A percentile compares a stretch with the other conserved stretches of the same genome.
phyloP scores from a whole-genome alignment of 495 filamentous ascomycete species.

The Penicillium fimorum region DNA sequence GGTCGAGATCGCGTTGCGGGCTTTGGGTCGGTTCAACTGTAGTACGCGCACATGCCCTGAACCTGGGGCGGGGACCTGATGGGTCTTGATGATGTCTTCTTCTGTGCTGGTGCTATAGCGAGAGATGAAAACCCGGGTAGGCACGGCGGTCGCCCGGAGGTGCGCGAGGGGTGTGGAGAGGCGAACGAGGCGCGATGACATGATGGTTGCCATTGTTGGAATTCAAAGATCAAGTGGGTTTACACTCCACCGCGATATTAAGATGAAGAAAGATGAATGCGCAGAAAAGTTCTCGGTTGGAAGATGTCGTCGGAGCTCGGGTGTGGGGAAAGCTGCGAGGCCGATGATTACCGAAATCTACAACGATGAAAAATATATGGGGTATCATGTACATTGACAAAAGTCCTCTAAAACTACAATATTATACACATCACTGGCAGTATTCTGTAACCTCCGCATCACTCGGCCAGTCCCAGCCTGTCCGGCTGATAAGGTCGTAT shows the following conservation, averaged over 20 bases:
- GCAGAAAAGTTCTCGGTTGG: slow-evolving; percentile 7
- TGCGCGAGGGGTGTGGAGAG: slow-evolving; percentile 22
- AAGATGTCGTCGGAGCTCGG: slow-evolving; percentile 15
- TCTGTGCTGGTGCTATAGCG: slow-evolving; percentile 38
- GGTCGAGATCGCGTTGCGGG: slow-evolving; percentile 86
- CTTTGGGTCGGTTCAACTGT: slow-evolving; percentile 76
- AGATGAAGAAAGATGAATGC: background rate
- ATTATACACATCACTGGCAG: slow-evolving; percentile 22
- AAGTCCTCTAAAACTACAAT: slow-evolving; percentile 26
- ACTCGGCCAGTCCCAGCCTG: slow-evolving; percentile 55
- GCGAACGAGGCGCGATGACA: slow-evolving; percentile 36
- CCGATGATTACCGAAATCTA: slow-evolving; percentile 27
- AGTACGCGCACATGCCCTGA: slow-evolving; percentile 84
- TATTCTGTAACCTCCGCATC: slow-evolving; percentile 53
- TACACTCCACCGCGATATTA: background rate
- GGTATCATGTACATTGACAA: slow-evolving; percentile 22
- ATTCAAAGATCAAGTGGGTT: background rate
- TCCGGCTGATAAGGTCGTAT: slow-evolving; percentile 46
- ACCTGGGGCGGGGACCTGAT: slow-evolving; percentile 73
- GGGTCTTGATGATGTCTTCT: slow-evolving; percentile 61
- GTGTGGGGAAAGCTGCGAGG: slow-evolving; percentile 30
- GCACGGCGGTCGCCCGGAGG: slow-evolving; percentile 22
- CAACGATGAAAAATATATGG: background rate
- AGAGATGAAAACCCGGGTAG: slow-evolving; percentile 33
- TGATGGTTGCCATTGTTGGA: slow-evolving; percentile 21